A percentile compares a stretch with the other conserved stretches of the same genome.
Conservation (phyloP, 441 rosid genomes). For the Corymbia citriodora region DNA sequence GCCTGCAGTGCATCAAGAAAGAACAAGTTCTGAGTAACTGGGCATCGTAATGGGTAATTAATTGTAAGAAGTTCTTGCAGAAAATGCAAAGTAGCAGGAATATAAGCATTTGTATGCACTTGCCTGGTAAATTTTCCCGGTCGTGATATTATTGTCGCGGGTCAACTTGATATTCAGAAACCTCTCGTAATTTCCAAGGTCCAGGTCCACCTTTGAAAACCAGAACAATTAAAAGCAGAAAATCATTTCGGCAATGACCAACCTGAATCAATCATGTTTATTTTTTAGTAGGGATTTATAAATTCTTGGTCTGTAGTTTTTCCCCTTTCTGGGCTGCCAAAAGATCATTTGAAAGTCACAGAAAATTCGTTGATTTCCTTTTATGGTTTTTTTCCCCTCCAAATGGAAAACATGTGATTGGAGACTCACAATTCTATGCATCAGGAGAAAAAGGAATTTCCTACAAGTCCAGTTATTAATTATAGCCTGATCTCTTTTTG, state of each 20-base stretch:
- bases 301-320: not conserved
- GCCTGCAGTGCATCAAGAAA: conserved; percentile 25
- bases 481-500: not conserved
- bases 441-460: not conserved
- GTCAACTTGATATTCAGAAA: conserved; percentile 80
- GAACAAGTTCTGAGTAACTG: not conserved
- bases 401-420: not conserved
- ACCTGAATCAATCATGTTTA: not conserved
- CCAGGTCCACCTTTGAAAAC: conserved; percentile 76
- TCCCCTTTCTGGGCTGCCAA: not conserved
- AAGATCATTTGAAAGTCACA: not conserved
- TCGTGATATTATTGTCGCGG: conserved; percentile 82
- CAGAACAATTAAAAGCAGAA: not conserved
- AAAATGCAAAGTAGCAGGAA: not conserved
- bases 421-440: not conserved
- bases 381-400: not conserved
- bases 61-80: not conserved
- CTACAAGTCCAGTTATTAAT: not conserved
- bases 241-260: not conserved
- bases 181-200: conserved; percentile 97
- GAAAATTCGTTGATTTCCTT: not conserved
- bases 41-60: not conserved
- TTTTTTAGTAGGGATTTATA: not conserved
- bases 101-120: not conserved
- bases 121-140: conserved; percentile 91